Conservation (phyloP, 257 asterid species). For the Capsicum chinense region DNA sequence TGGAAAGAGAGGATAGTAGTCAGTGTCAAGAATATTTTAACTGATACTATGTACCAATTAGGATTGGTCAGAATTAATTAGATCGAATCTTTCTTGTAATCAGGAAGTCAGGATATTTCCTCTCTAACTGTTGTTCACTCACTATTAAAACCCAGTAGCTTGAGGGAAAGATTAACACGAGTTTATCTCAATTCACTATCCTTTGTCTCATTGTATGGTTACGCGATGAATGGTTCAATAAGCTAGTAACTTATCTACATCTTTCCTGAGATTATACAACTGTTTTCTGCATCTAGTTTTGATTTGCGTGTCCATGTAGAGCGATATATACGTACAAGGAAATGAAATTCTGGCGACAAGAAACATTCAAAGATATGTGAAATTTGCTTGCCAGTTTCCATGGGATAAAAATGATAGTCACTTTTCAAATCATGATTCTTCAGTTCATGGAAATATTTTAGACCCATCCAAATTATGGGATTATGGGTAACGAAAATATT, state of each 20-base stretch:
- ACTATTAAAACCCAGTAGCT: background rate
- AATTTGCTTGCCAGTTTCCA: background rate
- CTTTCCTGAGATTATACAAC: background rate
- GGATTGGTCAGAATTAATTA: background rate
- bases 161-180: background rate
- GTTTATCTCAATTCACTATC: background rate
- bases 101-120: background rate
- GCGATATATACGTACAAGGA: background rate
- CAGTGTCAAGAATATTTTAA: conserved; percentile 5
- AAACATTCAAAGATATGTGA: background rate
- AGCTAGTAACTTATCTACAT: background rate
- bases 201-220: conserved; percentile 14
- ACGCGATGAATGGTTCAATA: background rate
- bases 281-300: conserved; percentile 15
- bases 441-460: background rate
- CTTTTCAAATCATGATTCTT: conserved; percentile 8
- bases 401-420: conserved; percentile 1
- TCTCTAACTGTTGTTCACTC: conserved; percentile 15
- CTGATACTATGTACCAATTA: background rate
- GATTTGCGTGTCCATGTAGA: background rate
- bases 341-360: background rate
- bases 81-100: conserved; percentile 5
- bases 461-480: conserved; percentile 12
- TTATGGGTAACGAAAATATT: background rate
- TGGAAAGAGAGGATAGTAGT: background rate